Evolutionary conservation across 164 flowering plant species (phyloP).

Genomic region (Dillenia suffruticosa): DNA sequence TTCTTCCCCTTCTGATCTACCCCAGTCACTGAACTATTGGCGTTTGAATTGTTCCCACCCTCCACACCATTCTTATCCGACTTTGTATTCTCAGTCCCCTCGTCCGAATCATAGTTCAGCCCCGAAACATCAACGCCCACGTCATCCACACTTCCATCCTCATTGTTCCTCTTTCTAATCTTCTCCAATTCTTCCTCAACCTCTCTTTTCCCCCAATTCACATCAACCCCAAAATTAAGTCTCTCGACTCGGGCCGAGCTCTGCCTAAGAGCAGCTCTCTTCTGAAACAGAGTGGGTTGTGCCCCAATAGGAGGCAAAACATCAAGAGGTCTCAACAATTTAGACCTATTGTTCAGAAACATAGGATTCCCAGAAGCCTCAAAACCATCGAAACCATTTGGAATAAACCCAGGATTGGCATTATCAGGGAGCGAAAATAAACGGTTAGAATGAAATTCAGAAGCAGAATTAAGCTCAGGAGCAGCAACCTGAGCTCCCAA

Average conservation of each 20-base stretch:
- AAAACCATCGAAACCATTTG: slow-evolving; percentile 28
- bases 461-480: slow-evolving; percentile 29
- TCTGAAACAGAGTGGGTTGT: slow-evolving; percentile 68
- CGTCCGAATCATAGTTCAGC: slow-evolving; percentile 85
- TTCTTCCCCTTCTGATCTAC: slow-evolving; percentile 87
- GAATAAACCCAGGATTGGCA: slow-evolving; percentile 3
- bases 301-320: slow-evolving; percentile 47
- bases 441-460: slow-evolving; percentile 27
- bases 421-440: slow-evolving; percentile 33
- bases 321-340: slow-evolving; percentile 50
- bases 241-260: slow-evolving; percentile 29
- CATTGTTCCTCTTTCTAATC: slow-evolving; percentile 33
- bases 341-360: slow-evolving; percentile 37
- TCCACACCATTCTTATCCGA: slow-evolving; percentile 31
- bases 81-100: slow-evolving; percentile 30
- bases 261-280: slow-evolving; percentile 63
- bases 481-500: slow-evolving; percentile 38
- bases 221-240: slow-evolving; percentile 4
- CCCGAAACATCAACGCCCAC: slow-evolving; percentile 57
- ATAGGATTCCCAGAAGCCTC: slow-evolving; percentile 27
- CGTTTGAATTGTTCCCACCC: slow-evolving; percentile 24
- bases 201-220: slow-evolving; percentile 18
- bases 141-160: slow-evolving; percentile 55
- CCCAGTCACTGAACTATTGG: slow-evolving; percentile 46
- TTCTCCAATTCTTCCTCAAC: slow-evolving; percentile 25